Base-by-base conservation (phyloP, 1,139 yeast species). In the Candida albicans region DNA sequence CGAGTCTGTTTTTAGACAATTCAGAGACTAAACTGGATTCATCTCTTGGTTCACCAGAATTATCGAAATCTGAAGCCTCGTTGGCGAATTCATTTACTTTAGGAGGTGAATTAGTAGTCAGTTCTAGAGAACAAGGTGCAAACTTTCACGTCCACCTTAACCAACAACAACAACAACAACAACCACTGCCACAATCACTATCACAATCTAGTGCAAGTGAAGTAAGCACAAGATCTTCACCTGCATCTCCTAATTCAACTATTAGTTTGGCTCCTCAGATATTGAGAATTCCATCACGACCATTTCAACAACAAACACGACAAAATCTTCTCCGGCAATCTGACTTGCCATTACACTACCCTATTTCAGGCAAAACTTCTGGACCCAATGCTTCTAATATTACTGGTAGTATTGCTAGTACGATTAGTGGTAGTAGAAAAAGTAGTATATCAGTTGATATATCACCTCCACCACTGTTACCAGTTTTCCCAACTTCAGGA, bases 381-480 rank as follows among this genome's bases (percentile, higher is more conserved):
- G 25, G 28, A 26, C 30, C 28, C 15, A n/a, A 38, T 9, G 35
- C 26, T 25, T 28, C 36, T 18, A n/a, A n/a, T n/a, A n/a, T n/a
- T n/a, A n/a, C n/a, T n/a, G n/a, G n/a, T n/a, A n/a, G n/a, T n/a
- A n/a, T n/a, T n/a, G n/a, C n/a, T n/a, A n/a, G n/a, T n/a, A n/a
- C n/a, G n/a, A n/a, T n/a, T n/a, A n/a, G n/a, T n/a, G n/a, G n/a
- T n/a, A 29, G 13, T 29, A n/a, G 14, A 9, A 8, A 33, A 2
- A 1, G 15, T 2, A 13, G 22, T n/a, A 24, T 24, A 10, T 30
- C 37, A 2, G 29, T 29, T 38, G 22, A 38, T 14, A 32, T 24
- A 12, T 28, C 41, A 10, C 41, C 44, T 6, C 37, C 44, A 13
- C 42, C 46, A 6, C 34, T 30, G 11, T 26, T 35, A 18, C 37